Base-by-base conservation (phyloP, 148 eudicot genomes). In the Mesembryanthemum crystallinum region DNA sequence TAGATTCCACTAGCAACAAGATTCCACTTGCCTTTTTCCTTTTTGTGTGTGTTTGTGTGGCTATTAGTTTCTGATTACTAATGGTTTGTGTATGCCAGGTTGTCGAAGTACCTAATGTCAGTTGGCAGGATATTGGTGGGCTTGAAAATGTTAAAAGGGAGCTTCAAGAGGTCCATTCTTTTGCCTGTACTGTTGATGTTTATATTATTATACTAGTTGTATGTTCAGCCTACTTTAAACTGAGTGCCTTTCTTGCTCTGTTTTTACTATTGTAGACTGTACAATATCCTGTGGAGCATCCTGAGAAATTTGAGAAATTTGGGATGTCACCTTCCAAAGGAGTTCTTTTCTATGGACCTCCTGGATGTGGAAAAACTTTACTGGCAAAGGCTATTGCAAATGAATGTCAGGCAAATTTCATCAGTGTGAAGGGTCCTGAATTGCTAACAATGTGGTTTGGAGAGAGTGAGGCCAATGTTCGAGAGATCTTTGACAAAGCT, bases 301-400 rank as follows among this genome's bases (percentile, higher is more conserved):
- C 97, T 10, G 97, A 92, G 84, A 92, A 92, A 66, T 92, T 92
- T 72, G 97, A 92, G 82, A 92, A 92, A 79, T 92, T 92, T 80
- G 97, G 97, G 68, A 92, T 92, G 97, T 90, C 94, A 37, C 97
- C 97, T 25, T 92, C 97, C 4, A 92, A 92, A 84, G 97, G 97
- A 77, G 97, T 92, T 73, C 92, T 92, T 43, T 92, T 92, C 86
- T 92, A 92, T 74, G 97, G 97, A 4, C 97, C 95, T 33, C 97
- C 97, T 74, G 97, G 97, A 18, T 92, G 97, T 85, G 97, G 97
- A 24, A 92, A 92, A 77, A 92, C 97, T 29, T 70, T 92, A 65
- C 81, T 92, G 59, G 97, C 97, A 71, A 92, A 92, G 87, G 97
- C 97, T 69, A 92, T 92, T 79, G 97, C 97, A 64, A 92, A 90